Base-by-base conservation (phyloP, 2,329 filamentous ascomycete species). In the Trichoderma arundinaceum region DNA sequence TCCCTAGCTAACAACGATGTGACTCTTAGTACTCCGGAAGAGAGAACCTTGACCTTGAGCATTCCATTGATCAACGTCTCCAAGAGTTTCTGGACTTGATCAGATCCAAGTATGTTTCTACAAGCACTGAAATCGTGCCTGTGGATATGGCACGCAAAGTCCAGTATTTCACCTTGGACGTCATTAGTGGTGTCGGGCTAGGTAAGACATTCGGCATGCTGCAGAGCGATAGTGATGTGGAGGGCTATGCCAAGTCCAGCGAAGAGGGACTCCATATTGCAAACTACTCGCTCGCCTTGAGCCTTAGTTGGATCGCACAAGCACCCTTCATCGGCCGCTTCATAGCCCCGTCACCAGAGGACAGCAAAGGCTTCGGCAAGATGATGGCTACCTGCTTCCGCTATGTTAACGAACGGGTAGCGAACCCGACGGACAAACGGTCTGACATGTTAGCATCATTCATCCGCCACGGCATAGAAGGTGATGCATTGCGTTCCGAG, bases 111-210 rank as follows among this genome's bases (percentile, higher is more conserved):
- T 86, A 85, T 62, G 68, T 80, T 2, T 79, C 78, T 0, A 74
- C 68, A 6, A 68, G 74, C 0, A 17, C 56, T 6, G 65, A 66
- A 0, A 68, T 74, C 9, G 68, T 71, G 6, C 77, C 74, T 0
- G 77, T 85, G 71, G 82, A 86, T 65, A 71, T 86, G 7, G 81
- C 80, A 8, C 71, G 74, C 15, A 82, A 82, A 63, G 73, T 81
- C 0, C 80, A 83, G 17, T 85, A 77, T 72, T 82, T 86, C 64
- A 83, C 83, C 0, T 74, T 86, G 1, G 85, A 87, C 68, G 81
- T 85, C 8, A 83, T 87, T 66, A 82, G 79, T 49, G 76, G 78
- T 28, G 74, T 87, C 15, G 81, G 82, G 0, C 79, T 86, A 15
- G 83, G 84, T n/a, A 73, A 77, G 13, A 57, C 80, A 0, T 86